A percentile compares a stretch with the other conserved stretches of the same genome.
Conservation (phyloP, 1,139 yeast genomes). For the Zygotorulaspora mrakii region DNA sequence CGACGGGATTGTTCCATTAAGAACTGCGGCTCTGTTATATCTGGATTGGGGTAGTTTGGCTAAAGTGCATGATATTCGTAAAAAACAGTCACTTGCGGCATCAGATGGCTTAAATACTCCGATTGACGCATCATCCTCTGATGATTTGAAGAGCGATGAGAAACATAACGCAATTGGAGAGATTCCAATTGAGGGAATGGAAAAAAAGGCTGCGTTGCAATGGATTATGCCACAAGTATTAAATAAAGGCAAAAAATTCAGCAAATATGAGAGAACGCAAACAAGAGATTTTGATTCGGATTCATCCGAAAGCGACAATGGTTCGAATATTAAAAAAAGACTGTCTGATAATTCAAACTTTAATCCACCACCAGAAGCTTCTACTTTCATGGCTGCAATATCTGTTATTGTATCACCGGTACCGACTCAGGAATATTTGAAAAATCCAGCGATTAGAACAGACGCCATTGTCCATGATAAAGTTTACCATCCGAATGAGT, state of each 20-base stretch:
- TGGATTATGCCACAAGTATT: slow-evolving; percentile 29
- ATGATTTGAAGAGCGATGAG: slow-evolving; percentile 5
- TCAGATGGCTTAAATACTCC: slow-evolving; percentile 8
- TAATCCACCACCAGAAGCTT: slow-evolving; percentile 50
- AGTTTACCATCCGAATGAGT: slow-evolving; percentile 58
- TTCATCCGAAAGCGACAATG: slow-evolving; percentile 24
- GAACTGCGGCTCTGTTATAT: slow-evolving; percentile 55
- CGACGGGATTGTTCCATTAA: slow-evolving; percentile 60
- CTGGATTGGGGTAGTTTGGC: slow-evolving; percentile 58
- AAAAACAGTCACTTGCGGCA: slow-evolving; percentile 26
- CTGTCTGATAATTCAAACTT: slow-evolving; percentile 31
- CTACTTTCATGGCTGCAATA: slow-evolving; percentile 55
- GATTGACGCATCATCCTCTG: slow-evolving; percentile 1
- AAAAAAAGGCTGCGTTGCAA: slow-evolving; percentile 28
- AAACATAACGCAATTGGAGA: slow-evolving; percentile 27
- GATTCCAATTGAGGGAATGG: slow-evolving; percentile 38
- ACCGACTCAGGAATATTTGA: slow-evolving; percentile 69
- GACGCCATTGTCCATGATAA: slow-evolving; percentile 76
- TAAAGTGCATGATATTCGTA: slow-evolving; percentile 47
- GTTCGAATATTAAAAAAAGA: slow-evolving; percentile 12
- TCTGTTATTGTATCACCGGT: slow-evolving; percentile 71
- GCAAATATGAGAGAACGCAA: slow-evolving; percentile 36
- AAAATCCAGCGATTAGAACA: slow-evolving; percentile 52
- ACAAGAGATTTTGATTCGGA: slow-evolving; percentile 19
- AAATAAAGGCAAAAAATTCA: slow-evolving; percentile 27